Percentiles rank a stretch among this genome's conserved stretches.
These are phyloP conservation scores for Boletus speciosus DNA, from an alignment of 768 basidiomycete genomes.

Conservation along the genomic window DNA sequence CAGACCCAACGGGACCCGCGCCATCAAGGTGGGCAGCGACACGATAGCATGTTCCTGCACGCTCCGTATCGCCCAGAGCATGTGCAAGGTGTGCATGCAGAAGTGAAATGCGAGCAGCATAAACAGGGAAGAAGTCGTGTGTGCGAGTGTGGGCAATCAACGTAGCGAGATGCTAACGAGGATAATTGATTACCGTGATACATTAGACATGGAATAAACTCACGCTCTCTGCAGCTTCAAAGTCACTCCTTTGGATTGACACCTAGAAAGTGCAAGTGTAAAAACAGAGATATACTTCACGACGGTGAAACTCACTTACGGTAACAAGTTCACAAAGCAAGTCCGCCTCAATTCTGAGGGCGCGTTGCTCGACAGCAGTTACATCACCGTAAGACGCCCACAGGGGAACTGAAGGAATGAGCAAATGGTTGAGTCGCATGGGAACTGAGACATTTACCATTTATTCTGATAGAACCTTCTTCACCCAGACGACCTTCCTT, in stretches of 20 bases:
- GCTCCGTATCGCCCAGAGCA: slow-evolving; percentile 48
- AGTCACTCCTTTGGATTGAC: slow-evolving; percentile 65
- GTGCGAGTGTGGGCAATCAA: slow-evolving; percentile 64
- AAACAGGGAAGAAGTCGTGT: slow-evolving; percentile 49
- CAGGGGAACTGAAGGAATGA: slow-evolving; percentile 40
- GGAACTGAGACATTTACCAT: slow-evolving; percentile 7
- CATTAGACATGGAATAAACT: slow-evolving; percentile 8
- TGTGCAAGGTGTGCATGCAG: slow-evolving; percentile 75
- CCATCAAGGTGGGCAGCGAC: slow-evolving; percentile 53
- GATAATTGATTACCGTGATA: background rate
- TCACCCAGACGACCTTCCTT: slow-evolving; percentile 42
- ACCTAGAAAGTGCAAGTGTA: slow-evolving; percentile 38
- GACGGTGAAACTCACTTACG: slow-evolving; percentile 36
- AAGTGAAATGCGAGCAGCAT: slow-evolving; percentile 61
- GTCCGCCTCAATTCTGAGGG: slow-evolving; percentile 68
- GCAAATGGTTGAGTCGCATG: background rate
- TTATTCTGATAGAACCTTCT: slow-evolving; percentile 8
- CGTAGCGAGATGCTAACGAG: slow-evolving; percentile 35
- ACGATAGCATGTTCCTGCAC: slow-evolving; percentile 60
- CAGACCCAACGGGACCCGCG: slow-evolving; percentile 26
- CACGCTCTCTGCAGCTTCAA: slow-evolving; percentile 58
- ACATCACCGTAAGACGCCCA: slow-evolving; percentile 56
- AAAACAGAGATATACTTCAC: background rate
- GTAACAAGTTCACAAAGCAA: slow-evolving; percentile 66
- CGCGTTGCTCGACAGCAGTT: slow-evolving; percentile 42